Base-by-base conservation (phyloP, 306 rosid species). In the Vicia faba region DNA sequence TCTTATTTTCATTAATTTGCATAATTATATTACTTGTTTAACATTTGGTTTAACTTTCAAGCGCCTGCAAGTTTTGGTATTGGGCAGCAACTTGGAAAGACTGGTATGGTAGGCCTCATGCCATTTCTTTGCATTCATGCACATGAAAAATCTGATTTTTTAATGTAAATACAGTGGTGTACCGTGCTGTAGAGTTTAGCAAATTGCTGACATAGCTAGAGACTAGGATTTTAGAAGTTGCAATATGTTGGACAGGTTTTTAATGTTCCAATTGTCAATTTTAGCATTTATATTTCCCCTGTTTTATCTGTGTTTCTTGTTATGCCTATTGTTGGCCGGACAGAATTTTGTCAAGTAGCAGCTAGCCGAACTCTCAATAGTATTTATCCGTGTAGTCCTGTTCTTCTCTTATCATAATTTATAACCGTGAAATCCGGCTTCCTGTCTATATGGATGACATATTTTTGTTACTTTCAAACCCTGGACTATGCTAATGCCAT, bases 391-490 rank as follows among this genome's bases (percentile, higher is more conserved):
- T 58, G 33, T 19, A 38, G 68, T 58, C 48, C 11, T 59, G 61
- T 68, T 56, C 39, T 50, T 64, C 29, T 59, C 57, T 38, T 26
- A 43, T 68, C 75, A 8, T 64, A 35, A 50, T 35, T 82, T 64
- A 55, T 76, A 69, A 75, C 15, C 51, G 20, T 76, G 46, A 8
- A 40, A 64, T 65, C 65, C 55, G 49, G 65, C 57, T 68, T 76
- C 78, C 68, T 41, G 33, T 46, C 61, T 46, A 56, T 33, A 33
- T 63, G 56, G 69, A 76, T 59, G 74, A 23, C 57, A 50, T 71
- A 44, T 14, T 49, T 26, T 33, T 63, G 56, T 65, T 61, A 62
- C 53, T 60, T 46, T 75, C 59, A 73, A 45, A 68, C 36, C 28
- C 12, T 26, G 26, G 26, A 64, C 57, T 45, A 28, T 9, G 57